A percentile compares a stretch with the other conserved stretches of the same genome.
Evolutionary conservation across 345 rosid species (phyloP).

Genomic region (Viola odorata): DNA sequence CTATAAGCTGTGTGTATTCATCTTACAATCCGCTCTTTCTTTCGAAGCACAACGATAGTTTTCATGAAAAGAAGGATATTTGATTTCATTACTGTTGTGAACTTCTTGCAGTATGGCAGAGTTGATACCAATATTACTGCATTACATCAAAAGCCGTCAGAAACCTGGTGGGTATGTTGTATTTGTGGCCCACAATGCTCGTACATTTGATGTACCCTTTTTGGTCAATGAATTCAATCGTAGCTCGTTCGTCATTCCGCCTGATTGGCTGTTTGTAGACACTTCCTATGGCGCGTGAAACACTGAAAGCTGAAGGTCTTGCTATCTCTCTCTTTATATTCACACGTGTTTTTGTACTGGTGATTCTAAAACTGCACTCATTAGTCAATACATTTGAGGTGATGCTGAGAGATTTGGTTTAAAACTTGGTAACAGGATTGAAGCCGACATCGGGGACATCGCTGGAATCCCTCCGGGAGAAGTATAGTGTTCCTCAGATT

Average conservation of each 20-base stretch:
- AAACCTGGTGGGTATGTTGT: conserved; percentile 67
- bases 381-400: neutral
- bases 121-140: conserved; percentile 60
- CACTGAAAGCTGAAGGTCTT: conserved; percentile 56
- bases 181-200: conserved; percentile 76
- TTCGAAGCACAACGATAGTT: neutral
- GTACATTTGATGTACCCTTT: conserved; percentile 70
- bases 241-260: conserved; percentile 56
- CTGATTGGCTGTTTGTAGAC: conserved; percentile 63
- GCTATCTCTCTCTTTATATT: conserved; percentile 10
- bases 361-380: neutral
- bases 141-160: conserved; percentile 65
- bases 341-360: neutral
- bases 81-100: neutral
- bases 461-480: conserved; percentile 40
- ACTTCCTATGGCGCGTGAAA: conserved; percentile 57
- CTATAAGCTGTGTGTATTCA: neutral
- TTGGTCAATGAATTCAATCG: conserved; percentile 64
- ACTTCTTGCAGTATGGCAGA: conserved; percentile 68
- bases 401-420: neutral
- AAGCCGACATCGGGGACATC: conserved; percentile 27
- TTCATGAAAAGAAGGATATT: neutral
- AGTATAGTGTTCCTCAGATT: conserved; percentile 23
- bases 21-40: neutral
- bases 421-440: conserved; percentile 28